Evolutionary conservation across 2,329 filamentous ascomycete genomes (phyloP).

Genomic region (Aspergillus pseudoviridinutans): DNA sequence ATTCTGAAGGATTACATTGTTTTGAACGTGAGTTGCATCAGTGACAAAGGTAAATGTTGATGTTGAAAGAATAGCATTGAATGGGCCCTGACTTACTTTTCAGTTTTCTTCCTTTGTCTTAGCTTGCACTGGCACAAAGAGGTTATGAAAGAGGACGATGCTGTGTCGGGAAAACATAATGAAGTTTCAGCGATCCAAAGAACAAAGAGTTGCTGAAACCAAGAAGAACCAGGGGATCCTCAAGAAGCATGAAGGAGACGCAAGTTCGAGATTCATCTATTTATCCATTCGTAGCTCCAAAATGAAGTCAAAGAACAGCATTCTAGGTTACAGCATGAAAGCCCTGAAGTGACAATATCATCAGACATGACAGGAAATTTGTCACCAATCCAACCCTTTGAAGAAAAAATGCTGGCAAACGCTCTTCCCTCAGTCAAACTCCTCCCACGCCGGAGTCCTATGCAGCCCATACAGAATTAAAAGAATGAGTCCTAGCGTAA

Average conservation of each 20-base stretch:
- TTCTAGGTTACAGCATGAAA: background rate
- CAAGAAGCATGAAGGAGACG: background rate
- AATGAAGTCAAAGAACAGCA: background rate
- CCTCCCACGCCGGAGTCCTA: constrained; percentile 18
- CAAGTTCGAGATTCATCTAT: background rate
- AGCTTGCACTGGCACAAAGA: background rate
- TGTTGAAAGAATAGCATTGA: background rate
- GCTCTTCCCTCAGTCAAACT: constrained; percentile 17
- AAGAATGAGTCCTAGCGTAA: constrained; percentile 10
- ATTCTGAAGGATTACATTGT: background rate
- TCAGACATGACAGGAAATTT: background rate
- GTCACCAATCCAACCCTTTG: constrained; percentile 5
- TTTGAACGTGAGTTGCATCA: background rate
- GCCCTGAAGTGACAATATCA: background rate
- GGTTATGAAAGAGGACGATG: background rate
- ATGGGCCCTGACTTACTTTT: background rate
- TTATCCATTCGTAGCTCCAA: background rate
- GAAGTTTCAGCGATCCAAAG: background rate
- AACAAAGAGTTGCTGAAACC: constrained; percentile 4
- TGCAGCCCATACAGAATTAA: constrained; percentile 14
- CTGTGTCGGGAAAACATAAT: constrained; percentile 1
- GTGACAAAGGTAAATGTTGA: background rate
- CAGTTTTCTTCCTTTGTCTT: background rate
- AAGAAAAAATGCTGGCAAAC: constrained; percentile 18
- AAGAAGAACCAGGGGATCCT: constrained; percentile 5